Conservation (phyloP, 441 rosid species). For the Pelargonium australe region DNA sequence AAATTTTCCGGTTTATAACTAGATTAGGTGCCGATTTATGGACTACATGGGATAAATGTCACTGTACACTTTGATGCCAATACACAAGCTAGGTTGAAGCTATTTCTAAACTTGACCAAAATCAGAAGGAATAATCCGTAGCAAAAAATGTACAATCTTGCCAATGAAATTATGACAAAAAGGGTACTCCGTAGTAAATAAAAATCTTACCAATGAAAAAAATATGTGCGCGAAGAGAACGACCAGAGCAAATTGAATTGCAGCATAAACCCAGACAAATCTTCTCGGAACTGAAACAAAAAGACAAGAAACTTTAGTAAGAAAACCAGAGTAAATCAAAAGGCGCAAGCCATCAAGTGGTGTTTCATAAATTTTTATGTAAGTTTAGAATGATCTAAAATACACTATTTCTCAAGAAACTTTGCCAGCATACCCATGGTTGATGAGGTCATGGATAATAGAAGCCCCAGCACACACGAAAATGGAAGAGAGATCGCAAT, state of each 20-base stretch:
- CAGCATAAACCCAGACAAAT: constrained; percentile 41
- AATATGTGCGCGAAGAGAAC: constrained; percentile 41
- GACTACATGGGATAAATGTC: too few relatives aligned
- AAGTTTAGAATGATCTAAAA: too few relatives aligned
- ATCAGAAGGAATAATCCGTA: not conserved
- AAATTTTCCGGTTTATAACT: too few relatives aligned
- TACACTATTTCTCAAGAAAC: not conserved
- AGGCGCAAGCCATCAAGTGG: not conserved
- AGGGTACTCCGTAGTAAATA: not conserved
- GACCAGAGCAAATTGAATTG: constrained; percentile 38
- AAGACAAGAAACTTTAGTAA: not conserved
- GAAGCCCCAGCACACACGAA: constrained; percentile 34
- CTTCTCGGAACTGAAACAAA: constrained; percentile 35
- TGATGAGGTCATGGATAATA: constrained; percentile 34
- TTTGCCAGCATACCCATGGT: constrained; percentile 29
- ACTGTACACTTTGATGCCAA: too few relatives aligned
- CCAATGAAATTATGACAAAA: too few relatives aligned
- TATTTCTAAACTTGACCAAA: not conserved
- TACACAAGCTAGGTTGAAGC: not conserved
- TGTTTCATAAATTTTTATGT: not conserved
- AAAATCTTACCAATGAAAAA: constrained; percentile 32
- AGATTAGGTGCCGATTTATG: too few relatives aligned
- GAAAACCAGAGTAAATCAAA: not conserved
- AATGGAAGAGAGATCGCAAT: constrained; percentile 36
- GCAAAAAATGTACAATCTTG: not conserved